Evolutionary conservation across 83 land plant genomes (phyloP).

Genomic region (Picea engelmannii): DNA sequence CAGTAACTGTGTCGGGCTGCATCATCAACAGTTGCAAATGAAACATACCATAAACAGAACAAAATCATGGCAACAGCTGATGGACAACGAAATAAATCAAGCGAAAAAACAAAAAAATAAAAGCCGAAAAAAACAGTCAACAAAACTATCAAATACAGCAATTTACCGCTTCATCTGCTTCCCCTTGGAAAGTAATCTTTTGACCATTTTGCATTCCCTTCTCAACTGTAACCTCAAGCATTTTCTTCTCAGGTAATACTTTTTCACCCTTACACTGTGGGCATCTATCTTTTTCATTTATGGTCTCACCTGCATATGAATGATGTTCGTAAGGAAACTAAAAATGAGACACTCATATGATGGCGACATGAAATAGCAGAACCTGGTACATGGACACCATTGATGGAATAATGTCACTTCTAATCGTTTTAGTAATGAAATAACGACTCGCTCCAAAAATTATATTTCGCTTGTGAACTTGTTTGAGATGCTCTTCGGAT

Average conservation of each 20-base stretch:
- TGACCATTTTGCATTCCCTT: constrained; percentile 91
- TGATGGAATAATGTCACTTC: too few relatives aligned
- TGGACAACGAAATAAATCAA: too few relatives aligned
- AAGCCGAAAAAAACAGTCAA: neutral
- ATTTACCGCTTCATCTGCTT: constrained; percentile 88
- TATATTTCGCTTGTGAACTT: too few relatives aligned
- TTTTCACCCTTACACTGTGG: constrained; percentile 85
- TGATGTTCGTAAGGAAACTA: neutral
- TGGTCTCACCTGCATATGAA: constrained; percentile 57
- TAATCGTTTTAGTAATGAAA: too few relatives aligned
- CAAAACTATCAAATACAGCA: neutral
- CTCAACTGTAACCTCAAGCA: constrained; percentile 75
- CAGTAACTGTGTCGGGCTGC: constrained; percentile 69
- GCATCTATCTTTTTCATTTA: constrained; percentile 80
- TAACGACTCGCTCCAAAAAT: too few relatives aligned
- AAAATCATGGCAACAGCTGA: too few relatives aligned
- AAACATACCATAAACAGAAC: too few relatives aligned
- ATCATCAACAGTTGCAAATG: neutral
- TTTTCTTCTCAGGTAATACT: constrained; percentile 82
- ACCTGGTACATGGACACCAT: too few relatives aligned
- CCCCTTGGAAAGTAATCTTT: constrained; percentile 88
- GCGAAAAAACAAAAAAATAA: too few relatives aligned
- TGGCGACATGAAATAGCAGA: neutral
- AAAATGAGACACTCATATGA: neutral
- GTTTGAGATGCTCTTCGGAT: neutral